Percentiles rank a stretch among this genome's conserved stretches.
phyloP scores from a whole-genome alignment of 2,329 filamentous ascomycete genomes.

The Xylariaceae sp. region DNA sequence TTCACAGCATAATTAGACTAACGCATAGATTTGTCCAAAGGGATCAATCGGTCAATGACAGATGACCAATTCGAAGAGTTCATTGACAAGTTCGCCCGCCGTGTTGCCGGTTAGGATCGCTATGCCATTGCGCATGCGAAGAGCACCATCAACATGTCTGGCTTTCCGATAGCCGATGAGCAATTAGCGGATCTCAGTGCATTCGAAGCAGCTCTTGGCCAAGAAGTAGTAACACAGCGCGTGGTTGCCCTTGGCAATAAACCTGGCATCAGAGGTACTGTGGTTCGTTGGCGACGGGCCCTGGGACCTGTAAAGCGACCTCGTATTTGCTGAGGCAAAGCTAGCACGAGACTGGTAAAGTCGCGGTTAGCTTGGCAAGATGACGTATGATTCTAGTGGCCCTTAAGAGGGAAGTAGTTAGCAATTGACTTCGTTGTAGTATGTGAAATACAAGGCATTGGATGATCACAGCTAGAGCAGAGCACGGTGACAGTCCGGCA shows the following conservation, averaged over 20 bases:
- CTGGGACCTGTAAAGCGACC: too few species aligned
- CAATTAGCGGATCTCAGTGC: background rate
- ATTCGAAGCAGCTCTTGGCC: background rate
- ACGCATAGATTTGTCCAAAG: background rate
- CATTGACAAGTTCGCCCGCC: constrained; percentile 6
- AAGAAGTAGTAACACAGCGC: background rate
- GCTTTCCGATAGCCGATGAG: background rate
- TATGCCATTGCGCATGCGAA: background rate
- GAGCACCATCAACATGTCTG: background rate
- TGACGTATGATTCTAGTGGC: too few species aligned
- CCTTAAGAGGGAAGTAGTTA: too few species aligned
- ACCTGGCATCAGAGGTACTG: too few species aligned
- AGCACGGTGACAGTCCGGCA: too few species aligned
- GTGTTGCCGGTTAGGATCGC: background rate
- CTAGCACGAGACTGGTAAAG: too few species aligned
- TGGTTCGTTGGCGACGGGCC: too few species aligned
- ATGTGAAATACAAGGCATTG: too few species aligned
- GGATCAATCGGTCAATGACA: constrained; percentile 2
- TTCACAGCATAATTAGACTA: background rate
- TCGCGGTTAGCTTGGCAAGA: too few species aligned
- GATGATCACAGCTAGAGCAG: too few species aligned
- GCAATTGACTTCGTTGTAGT: too few species aligned
- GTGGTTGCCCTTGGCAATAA: background rate
- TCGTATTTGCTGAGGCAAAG: too few species aligned
- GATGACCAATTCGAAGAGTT: background rate